A percentile compares a stretch with the other conserved stretches of the same genome.
phyloP scores from a whole-genome alignment of 1,139 yeast species.

The Suhomyces terraborum region DNA sequence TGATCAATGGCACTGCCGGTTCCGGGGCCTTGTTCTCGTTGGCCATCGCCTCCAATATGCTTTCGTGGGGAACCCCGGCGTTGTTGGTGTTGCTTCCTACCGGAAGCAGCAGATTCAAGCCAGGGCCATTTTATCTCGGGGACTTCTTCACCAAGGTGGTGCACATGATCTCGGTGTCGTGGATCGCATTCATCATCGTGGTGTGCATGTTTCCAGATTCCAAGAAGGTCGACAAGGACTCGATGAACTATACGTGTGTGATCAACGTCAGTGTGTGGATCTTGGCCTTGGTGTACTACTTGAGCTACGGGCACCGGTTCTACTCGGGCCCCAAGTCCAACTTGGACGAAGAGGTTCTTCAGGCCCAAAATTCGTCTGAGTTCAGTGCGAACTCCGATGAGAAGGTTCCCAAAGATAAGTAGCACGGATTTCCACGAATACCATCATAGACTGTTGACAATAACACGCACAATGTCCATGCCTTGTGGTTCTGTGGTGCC shows the following conservation, averaged over 20 bases:
- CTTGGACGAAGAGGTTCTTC: slow-evolving; percentile 21
- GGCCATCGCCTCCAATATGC: slow-evolving; percentile 47
- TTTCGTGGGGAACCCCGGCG: slow-evolving; percentile 46
- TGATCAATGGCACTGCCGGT: slow-evolving; percentile 36
- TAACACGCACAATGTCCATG: no score
- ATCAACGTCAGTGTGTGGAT: slow-evolving; percentile 41
- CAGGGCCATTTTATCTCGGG: slow-evolving; percentile 39
- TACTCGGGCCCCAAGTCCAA: slow-evolving; percentile 42
- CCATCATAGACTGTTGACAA: no score
- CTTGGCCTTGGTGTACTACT: slow-evolving; percentile 31
- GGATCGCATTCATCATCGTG: slow-evolving; percentile 35
- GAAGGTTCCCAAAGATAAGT: no score
- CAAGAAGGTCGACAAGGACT: slow-evolving; percentile 26
- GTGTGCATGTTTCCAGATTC: slow-evolving; percentile 44
- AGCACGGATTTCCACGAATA: no score
- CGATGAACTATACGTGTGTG: slow-evolving; percentile 42
- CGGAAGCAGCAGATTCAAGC: slow-evolving; percentile 35
- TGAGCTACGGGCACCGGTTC: slow-evolving; percentile 21
- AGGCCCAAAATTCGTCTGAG: background rate
- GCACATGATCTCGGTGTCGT: slow-evolving; percentile 26
- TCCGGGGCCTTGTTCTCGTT: slow-evolving; percentile 53
- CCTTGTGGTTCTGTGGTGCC: no score
- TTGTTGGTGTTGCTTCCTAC: slow-evolving; percentile 43
- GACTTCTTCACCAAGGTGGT: slow-evolving; percentile 25
- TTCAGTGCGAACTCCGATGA: background rate